phyloP scores from a whole-genome alignment of 306 rosid species.

The Inga oerstediana region DNA sequence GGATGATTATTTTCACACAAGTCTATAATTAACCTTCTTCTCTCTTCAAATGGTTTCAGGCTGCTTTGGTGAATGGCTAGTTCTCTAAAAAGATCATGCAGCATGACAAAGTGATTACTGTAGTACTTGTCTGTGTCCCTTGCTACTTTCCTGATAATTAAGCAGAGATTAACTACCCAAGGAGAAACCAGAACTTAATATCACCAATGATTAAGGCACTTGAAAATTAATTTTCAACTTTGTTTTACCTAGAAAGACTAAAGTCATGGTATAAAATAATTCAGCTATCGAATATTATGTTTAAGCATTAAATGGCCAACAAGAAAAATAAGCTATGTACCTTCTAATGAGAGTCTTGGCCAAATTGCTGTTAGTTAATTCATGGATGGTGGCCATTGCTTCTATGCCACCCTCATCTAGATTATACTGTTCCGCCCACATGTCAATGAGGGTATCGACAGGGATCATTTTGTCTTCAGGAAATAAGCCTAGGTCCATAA shows the following conservation, averaged over 20 bases:
- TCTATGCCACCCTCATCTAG: constrained; percentile 42
- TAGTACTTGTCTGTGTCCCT: constrained; percentile 42
- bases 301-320: constrained; percentile 1
- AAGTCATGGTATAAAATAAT: constrained; percentile 6
- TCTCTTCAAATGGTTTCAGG: constrained; percentile 33
- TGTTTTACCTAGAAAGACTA: not conserved
- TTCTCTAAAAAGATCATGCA: constrained; percentile 66
- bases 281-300: not conserved
- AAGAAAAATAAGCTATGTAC: constrained; percentile 32
- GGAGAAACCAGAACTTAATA: not conserved
- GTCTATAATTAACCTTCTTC: constrained; percentile 53
- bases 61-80: constrained; percentile 47
- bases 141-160: constrained; percentile 46
- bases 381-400: constrained; percentile 38
- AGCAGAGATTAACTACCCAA: constrained; percentile 6
- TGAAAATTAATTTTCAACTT: not conserved
- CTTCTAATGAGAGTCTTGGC: constrained; percentile 47
- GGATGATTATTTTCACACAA: constrained; percentile 41
- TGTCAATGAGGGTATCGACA: constrained; percentile 57
- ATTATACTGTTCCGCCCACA: constrained; percentile 49
- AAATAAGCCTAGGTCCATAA: constrained; percentile 67
- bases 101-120: constrained; percentile 53
- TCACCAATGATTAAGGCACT: not conserved
- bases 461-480: constrained; percentile 65
- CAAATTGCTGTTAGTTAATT: constrained; percentile 39